Conservation (phyloP, 2,329 filamentous ascomycete genomes). For the Colletotrichum camelliae region DNA sequence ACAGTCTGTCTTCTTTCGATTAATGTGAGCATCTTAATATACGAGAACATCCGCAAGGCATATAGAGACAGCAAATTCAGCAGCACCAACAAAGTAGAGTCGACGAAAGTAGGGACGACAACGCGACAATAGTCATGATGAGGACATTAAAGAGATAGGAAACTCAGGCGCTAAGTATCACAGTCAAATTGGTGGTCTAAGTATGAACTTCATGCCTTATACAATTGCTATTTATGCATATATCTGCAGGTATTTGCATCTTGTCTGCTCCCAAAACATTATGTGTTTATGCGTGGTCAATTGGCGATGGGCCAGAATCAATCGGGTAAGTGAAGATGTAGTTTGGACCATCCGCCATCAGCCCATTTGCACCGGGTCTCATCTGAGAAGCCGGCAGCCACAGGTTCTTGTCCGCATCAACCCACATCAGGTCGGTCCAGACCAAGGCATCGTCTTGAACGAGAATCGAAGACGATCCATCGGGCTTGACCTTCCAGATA, state of each 20-base stretch:
- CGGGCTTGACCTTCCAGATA: not conserved
- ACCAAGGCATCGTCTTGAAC: not conserved
- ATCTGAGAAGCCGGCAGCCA: conserved; percentile 3
- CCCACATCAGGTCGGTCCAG: conserved; percentile 6
- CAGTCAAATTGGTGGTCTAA: too few species aligned
- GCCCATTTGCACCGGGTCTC: not conserved
- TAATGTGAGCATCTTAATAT: too few species aligned
- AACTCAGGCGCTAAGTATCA: too few species aligned
- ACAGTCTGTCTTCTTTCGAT: too few species aligned
- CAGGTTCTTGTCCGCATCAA: not conserved
- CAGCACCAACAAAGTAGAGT: too few species aligned
- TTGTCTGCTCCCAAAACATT: fast-evolving
- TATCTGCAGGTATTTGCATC: not conserved
- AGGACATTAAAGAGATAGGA: too few species aligned
- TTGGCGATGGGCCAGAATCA: not conserved
- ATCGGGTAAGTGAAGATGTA: not conserved
- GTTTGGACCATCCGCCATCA: not conserved
- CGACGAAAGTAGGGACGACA: too few species aligned
- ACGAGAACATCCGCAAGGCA: too few species aligned
- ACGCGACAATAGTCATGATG: too few species aligned
- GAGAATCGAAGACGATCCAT: not conserved
- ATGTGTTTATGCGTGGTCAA: not conserved
- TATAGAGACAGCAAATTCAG: too few species aligned
- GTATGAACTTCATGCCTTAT: not conserved
- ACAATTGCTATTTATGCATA: not conserved